Evolutionary conservation across 345 rosid species (phyloP).

Genomic region (Brassica nigra): DNA sequence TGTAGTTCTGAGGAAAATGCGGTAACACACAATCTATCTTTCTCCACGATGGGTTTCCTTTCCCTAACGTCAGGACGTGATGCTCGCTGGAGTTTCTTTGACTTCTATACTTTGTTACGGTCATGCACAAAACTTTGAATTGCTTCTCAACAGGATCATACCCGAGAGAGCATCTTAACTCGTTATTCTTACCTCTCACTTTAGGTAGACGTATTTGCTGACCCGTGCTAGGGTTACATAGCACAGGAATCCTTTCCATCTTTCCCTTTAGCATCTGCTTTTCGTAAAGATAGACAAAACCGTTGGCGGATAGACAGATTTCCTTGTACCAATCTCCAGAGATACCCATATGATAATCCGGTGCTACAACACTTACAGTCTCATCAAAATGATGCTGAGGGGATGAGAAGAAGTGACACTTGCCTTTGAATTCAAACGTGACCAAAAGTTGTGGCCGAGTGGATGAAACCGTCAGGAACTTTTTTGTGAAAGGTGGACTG

Average conservation of each 20-base stretch:
- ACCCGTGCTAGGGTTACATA: slow-evolving; percentile 14
- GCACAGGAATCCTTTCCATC: background rate
- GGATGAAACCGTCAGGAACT: background rate
- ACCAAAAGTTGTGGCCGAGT: background rate
- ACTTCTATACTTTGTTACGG: background rate
- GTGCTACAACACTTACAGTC: background rate
- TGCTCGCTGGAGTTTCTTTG: background rate
- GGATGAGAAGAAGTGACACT: slow-evolving; percentile 15
- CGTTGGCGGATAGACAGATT: background rate
- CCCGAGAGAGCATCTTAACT: background rate
- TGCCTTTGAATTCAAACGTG: background rate
- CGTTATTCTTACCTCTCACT: background rate
- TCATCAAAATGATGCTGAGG: background rate
- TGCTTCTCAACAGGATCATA: slow-evolving; percentile 7
- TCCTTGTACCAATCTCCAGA: background rate
- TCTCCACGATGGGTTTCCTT: background rate
- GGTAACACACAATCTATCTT: background rate
- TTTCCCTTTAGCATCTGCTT: background rate
- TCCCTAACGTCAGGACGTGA: background rate
- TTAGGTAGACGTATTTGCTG: background rate
- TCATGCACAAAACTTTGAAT: slow-evolving; percentile 3
- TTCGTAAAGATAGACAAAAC: background rate
- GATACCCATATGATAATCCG: background rate
- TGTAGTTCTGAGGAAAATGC: background rate
- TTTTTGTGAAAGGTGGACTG: background rate